Conservation (phyloP, 179 eudicot genomes). For the Heliamphora pulchella region DNA sequence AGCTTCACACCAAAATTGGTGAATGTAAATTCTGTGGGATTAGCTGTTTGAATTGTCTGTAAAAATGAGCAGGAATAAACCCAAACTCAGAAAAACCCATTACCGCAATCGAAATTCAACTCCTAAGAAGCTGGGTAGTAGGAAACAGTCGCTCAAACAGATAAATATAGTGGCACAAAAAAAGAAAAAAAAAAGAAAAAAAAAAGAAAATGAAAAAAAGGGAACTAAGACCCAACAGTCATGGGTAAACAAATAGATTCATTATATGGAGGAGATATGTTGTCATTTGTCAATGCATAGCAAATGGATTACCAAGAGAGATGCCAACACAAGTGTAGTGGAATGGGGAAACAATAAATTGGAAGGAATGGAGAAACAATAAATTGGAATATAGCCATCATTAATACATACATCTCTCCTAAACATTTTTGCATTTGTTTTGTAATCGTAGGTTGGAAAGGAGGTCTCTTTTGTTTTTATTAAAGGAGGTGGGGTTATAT, state of each 20-base stretch:
- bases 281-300: no score
- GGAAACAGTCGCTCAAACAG: not conserved
- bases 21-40: slow-evolving; percentile 15
- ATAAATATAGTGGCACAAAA: not conserved
- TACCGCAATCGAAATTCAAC: not conserved
- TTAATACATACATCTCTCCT: no score
- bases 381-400: no score
- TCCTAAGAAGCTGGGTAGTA: not conserved
- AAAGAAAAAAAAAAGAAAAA: not conserved
- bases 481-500: no score
- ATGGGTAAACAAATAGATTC: not conserved
- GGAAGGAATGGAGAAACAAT: no score
- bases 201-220: not conserved
- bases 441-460: no score
- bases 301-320: no score
- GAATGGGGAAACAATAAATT: no score
- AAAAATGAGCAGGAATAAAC: not conserved
- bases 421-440: no score
- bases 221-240: not conserved
- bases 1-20: slow-evolving; percentile 18
- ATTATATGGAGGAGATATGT: no score
- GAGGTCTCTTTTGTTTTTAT: no score
- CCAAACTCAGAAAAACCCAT: not conserved
- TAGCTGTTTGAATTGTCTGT: slow-evolving; percentile 19
- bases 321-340: no score